Conservation (phyloP, 768 basidiomycete genomes). For the Hygrophoropsis aurantiaca region DNA sequence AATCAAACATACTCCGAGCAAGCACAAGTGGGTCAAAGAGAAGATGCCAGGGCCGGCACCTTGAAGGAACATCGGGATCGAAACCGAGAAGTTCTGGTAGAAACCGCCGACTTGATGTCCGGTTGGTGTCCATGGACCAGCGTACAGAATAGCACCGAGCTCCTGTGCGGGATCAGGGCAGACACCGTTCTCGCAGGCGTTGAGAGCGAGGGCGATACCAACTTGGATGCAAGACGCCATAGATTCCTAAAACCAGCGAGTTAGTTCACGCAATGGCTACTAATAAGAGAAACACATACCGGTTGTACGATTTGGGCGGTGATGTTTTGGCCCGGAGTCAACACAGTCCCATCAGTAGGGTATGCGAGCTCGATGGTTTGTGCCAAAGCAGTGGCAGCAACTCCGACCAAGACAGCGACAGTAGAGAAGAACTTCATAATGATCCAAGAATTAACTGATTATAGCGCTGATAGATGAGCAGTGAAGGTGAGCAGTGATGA, state of each 20-base stretch:
- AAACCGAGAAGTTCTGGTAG: slow-evolving; percentile 26
- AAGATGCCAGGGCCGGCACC: neutral
- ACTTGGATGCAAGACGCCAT: slow-evolving; percentile 20
- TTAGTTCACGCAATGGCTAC: neutral
- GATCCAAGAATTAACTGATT: neutral
- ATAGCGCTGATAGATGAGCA: neutral
- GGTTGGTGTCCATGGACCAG: slow-evolving; percentile 26
- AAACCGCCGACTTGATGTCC: slow-evolving; percentile 13
- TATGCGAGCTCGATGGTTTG: slow-evolving; percentile 28
- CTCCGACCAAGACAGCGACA: slow-evolving; percentile 7
- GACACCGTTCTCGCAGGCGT: slow-evolving; percentile 14
- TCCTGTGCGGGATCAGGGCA: slow-evolving; percentile 19
- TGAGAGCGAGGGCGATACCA: slow-evolving; percentile 29
- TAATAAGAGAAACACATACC: slow-evolving; percentile 11
- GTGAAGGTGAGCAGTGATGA: neutral
- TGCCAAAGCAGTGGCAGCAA: slow-evolving; percentile 11
- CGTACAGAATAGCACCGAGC: slow-evolving; percentile 27
- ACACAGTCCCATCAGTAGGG: slow-evolving; percentile 18
- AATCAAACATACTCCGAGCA: neutral
- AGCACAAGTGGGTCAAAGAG: neutral
- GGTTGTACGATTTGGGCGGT: slow-evolving; percentile 18
- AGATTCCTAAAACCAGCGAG: slow-evolving; percentile 13
- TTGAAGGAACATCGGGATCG: neutral
- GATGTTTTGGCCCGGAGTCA: slow-evolving; percentile 16
- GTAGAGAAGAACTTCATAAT: slow-evolving; percentile 17